phyloP scores from a whole-genome alignment of 2,329 filamentous ascomycete genomes.

The Hansfordia pulvinata region DNA sequence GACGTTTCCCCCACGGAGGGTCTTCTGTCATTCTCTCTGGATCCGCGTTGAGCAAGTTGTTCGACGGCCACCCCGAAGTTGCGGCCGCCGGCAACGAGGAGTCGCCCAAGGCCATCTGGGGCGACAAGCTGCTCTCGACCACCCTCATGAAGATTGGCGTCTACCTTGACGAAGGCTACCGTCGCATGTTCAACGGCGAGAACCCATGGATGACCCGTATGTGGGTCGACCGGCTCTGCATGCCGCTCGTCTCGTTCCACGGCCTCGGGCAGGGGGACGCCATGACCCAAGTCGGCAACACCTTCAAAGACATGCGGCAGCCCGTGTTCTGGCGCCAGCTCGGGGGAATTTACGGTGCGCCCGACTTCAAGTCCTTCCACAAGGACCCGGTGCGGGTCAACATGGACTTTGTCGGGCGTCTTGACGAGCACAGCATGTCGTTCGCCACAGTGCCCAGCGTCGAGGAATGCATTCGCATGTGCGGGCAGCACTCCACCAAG shows the following conservation, averaged over 20 bases:
- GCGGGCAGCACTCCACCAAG: constrained; percentile 19
- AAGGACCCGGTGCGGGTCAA: constrained; percentile 20
- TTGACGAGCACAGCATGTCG: constrained; percentile 26
- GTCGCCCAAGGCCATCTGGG: constrained; percentile 36
- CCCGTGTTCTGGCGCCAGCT: constrained; percentile 36
- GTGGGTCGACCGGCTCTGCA: constrained; percentile 34
- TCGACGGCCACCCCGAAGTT: constrained; percentile 24
- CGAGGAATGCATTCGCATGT: constrained; percentile 28
- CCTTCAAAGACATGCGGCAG: constrained; percentile 21
- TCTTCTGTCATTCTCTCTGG: constrained; percentile 39
- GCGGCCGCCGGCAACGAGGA: constrained; percentile 29
- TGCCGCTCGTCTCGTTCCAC: constrained; percentile 41
- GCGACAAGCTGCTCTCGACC: constrained; percentile 38
- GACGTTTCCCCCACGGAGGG: constrained; percentile 42
- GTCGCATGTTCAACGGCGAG: constrained; percentile 42
- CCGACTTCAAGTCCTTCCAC: constrained; percentile 22
- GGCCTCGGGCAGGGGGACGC: constrained; percentile 26
- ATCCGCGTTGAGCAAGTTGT: constrained; percentile 31
- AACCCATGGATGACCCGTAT: constrained; percentile 33
- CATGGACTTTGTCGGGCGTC: constrained; percentile 36
- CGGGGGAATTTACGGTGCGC: constrained; percentile 31
- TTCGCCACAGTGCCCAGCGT: constrained; percentile 21
- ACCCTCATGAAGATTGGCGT: constrained; percentile 38
- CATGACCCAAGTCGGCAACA: constrained; percentile 30
- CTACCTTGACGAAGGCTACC: constrained; percentile 40